phyloP scores from a whole-genome alignment of 1,284 basidiomycete genomes.

The Malassezia sp. region DNA sequence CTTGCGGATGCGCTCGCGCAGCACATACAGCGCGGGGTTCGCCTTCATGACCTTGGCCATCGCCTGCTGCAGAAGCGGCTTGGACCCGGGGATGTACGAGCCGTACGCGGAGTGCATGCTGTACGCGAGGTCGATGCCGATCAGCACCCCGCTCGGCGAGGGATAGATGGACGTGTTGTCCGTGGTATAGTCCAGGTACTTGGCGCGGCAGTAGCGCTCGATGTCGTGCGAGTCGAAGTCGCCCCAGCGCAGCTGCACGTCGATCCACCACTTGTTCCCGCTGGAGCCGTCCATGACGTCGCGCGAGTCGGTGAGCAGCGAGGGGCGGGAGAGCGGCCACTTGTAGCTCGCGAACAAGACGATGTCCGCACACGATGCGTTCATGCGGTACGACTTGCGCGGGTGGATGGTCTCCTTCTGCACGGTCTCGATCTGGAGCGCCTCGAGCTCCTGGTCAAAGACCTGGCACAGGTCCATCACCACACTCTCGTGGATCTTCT shows the following conservation, averaged over 20 bases:
- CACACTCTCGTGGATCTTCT: slow-evolving; percentile 62
- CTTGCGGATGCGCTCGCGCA: slow-evolving; percentile 96
- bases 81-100: slow-evolving; percentile 98
- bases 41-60: slow-evolving; percentile 99
- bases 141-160: slow-evolving; percentile 93
- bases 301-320: slow-evolving; percentile 87
- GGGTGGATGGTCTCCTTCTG: slow-evolving; percentile 98
- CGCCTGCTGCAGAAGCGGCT: slow-evolving; percentile 92
- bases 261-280: slow-evolving; percentile 97
- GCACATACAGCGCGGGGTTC: slow-evolving; percentile 91
- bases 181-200: slow-evolving; percentile 83
- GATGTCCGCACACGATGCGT: slow-evolving; percentile 84
- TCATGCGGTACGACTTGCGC: slow-evolving; percentile 99
- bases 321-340: slow-evolving; percentile 96
- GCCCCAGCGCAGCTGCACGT: slow-evolving; percentile 92
- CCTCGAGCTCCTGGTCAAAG: slow-evolving; percentile 96
- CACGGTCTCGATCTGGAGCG: slow-evolving; percentile 94
- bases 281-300: slow-evolving; percentile 94
- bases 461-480: slow-evolving; percentile 94
- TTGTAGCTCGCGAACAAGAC: slow-evolving; percentile 77
- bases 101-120: slow-evolving; percentile 98
- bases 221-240: slow-evolving; percentile 84
- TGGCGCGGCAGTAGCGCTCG: slow-evolving; percentile 80
- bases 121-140: slow-evolving; percentile 95
- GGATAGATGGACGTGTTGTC: slow-evolving; percentile 84